Percentiles rank a stretch among this genome's conserved stretches.
phyloP scores from a whole-genome alignment of 2,329 filamentous ascomycete genomes.

The Mycosphaerella arachidis region DNA sequence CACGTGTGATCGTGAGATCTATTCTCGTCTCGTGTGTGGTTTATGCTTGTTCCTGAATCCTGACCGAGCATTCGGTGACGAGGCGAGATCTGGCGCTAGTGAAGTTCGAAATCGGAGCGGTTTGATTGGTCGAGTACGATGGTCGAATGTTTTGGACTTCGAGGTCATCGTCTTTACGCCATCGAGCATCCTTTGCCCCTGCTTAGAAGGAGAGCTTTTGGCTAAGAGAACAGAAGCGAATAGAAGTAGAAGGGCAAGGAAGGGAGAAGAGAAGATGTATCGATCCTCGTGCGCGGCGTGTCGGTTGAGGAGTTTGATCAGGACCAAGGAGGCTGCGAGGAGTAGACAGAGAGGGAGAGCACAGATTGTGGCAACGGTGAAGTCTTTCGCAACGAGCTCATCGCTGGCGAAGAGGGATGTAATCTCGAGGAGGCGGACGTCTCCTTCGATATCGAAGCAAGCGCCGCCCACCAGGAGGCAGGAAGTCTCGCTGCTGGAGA shows the following conservation, averaged over 20 bases:
- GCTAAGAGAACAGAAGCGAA: no score
- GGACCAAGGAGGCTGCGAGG: slow-evolving; percentile 2
- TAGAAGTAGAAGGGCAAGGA: no score
- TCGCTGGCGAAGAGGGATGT: not conserved
- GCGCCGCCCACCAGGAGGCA: slow-evolving; percentile 11
- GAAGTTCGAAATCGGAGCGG: not conserved
- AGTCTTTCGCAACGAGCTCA: not conserved
- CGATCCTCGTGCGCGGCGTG: slow-evolving; percentile 1
- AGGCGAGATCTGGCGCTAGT: not conserved
- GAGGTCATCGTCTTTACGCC: not conserved
- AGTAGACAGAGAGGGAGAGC: not conserved
- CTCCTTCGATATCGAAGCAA: not conserved
- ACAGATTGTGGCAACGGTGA: not conserved
- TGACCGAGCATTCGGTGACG: no score
- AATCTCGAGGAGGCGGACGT: not conserved
- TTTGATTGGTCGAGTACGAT: not conserved
- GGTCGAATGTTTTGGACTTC: not conserved
- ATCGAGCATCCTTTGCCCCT: no score
- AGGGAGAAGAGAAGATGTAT: not conserved
- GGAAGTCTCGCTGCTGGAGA: slow-evolving; percentile 16
- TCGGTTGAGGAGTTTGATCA: slow-evolving; percentile 5
- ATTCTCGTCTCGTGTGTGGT: not conserved
- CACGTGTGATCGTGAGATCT: not conserved
- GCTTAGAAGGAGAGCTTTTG: no score
- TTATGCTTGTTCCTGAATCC: not conserved